Evolutionary conservation across 2,329 filamentous ascomycete species (phyloP).

Genomic region (Aspergillus latus): DNA sequence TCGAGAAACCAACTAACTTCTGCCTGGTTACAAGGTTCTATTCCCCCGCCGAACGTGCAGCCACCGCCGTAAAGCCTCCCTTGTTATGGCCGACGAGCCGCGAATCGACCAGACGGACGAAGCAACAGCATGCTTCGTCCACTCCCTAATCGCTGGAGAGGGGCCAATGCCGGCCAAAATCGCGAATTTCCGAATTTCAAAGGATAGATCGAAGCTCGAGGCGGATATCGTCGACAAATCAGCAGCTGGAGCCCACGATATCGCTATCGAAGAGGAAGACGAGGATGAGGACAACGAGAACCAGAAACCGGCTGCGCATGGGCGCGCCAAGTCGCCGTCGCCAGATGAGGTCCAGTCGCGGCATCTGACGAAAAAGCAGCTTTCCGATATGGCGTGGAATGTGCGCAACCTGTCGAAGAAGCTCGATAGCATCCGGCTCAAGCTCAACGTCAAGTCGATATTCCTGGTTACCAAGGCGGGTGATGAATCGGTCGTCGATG

Average conservation of each 20-base stretch:
- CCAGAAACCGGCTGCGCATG: constrained; percentile 3
- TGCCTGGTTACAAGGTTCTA: constrained; percentile 48
- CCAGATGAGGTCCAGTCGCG: constrained; percentile 59
- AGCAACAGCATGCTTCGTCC: constrained; percentile 61
- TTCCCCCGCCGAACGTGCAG: constrained; percentile 51
- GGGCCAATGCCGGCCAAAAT: neutral
- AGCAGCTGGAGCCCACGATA: constrained; percentile 19
- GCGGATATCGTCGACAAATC: constrained; percentile 18
- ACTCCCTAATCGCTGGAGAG: constrained; percentile 53
- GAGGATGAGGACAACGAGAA: neutral
- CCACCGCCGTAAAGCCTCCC: constrained; percentile 61
- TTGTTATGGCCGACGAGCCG: constrained; percentile 49
- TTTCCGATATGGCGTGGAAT: constrained; percentile 96
- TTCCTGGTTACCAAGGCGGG: constrained; percentile 92
- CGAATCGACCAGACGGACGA: constrained; percentile 36
- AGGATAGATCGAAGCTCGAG: constrained; percentile 8
- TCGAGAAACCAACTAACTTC: too few species aligned
- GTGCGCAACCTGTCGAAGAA: constrained; percentile 87
- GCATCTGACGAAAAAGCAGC: constrained; percentile 89
- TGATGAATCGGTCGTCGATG: constrained; percentile 73
- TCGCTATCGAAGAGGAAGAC: constrained; percentile 22
- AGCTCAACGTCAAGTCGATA: constrained; percentile 76
- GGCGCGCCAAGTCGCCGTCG: constrained; percentile 25
- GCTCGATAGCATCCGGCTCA: constrained; percentile 77
- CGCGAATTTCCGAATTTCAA: neutral